These are phyloP conservation scores for Botrytis galanthina DNA, from an alignment of 2,329 filamentous ascomycete genomes.

Conservation along the genomic window DNA sequence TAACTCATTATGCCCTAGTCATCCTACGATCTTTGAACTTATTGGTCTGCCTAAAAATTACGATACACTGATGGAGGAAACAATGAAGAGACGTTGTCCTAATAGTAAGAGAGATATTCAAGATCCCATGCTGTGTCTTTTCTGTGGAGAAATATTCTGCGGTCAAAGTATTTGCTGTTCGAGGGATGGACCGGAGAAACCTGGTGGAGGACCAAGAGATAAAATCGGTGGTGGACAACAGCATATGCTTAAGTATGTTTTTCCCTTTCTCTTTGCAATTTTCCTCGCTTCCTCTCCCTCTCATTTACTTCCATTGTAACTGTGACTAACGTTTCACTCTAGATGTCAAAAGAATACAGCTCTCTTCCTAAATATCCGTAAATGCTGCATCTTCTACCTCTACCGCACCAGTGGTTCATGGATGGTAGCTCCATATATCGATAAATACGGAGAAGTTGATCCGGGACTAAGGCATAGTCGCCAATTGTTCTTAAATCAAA, in stretches of 20 bases:
- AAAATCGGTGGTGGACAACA: slow-evolving; percentile 82
- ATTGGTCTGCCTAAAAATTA: slow-evolving; percentile 90
- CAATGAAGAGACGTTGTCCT: slow-evolving; percentile 77
- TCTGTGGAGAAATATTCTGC: slow-evolving; percentile 97
- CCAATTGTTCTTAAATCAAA: slow-evolving; percentile 90
- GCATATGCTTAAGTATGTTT: slow-evolving; percentile 65
- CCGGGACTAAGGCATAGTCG: slow-evolving; percentile 83
- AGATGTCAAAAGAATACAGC: slow-evolving; percentile 88
- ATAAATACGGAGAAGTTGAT: slow-evolving; percentile 94
- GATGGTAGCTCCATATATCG: slow-evolving; percentile 86
- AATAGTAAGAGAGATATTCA: slow-evolving; percentile 88
- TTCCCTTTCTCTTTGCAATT: neutral
- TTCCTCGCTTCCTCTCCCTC: neutral
- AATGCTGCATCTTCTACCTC: slow-evolving; percentile 87
- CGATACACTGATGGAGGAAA: slow-evolving; percentile 88
- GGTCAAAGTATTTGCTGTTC: slow-evolving; percentile 91
- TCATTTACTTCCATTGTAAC: slow-evolving; percentile 2
- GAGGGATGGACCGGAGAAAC: slow-evolving; percentile 48
- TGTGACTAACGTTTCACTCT: slow-evolving; percentile 29
- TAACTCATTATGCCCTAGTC: slow-evolving; percentile 51
- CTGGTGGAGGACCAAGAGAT: slow-evolving; percentile 39
- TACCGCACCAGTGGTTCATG: slow-evolving; percentile 81
- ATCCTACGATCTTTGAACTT: slow-evolving; percentile 91
- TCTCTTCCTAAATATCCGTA: slow-evolving; percentile 95
- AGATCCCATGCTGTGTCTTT: slow-evolving; percentile 87